Base-by-base conservation (phyloP, 1,284 basidiomycete genomes). In the Butyriboletus appendiculatus region DNA sequence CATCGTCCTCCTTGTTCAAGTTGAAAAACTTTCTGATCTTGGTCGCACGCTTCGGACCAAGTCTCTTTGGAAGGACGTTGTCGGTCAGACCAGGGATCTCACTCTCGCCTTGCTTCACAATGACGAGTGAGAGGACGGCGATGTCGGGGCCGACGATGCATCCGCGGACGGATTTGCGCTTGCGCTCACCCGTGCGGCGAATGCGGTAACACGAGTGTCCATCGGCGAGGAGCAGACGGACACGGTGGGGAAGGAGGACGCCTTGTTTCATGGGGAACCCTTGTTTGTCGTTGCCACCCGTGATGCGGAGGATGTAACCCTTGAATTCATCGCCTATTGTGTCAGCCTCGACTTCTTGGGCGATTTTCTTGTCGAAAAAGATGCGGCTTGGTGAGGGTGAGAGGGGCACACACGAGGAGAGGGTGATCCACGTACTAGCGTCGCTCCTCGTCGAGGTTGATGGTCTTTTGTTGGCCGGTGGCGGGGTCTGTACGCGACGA, bases 211-310 rank as follows among this genome's bases (percentile, higher is more conserved):
- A 98, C 37, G 95, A 97, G 86, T 98, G 94, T 59, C 95, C 95
- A 74, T 95, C 92, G 64, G 91, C 74, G 72, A 99, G 92, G 69
- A 98, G 91, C 62, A 99, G 91, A 60, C 88, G 84, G 68, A 96
- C 94, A 85, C 96, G 95, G 81, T 94, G 76, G 63, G 94, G 93
- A 67, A 96, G 84, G 62, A 99, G 90, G 69, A 98, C 92, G 83
- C 96, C 96, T 81, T 98, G 96, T 81, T 98, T 98, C 95, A 98
- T 98, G 52, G 95, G 94, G 86, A 97, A 97, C 76, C 93, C 91
- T 74, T 93, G 91, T 79, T 92, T 95, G 84, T 96, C 94, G 81
- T 96, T 96, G 60, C 94, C 94, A 70, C 96, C 96, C 45, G 94
- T 95, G 80, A 99, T 93, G 70, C 95, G 90, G 84, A 98, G 87